These are phyloP conservation scores for Aspergillus incahuasiensis DNA, from an alignment of 495 filamentous ascomycete genomes.

Conservation along the genomic window DNA sequence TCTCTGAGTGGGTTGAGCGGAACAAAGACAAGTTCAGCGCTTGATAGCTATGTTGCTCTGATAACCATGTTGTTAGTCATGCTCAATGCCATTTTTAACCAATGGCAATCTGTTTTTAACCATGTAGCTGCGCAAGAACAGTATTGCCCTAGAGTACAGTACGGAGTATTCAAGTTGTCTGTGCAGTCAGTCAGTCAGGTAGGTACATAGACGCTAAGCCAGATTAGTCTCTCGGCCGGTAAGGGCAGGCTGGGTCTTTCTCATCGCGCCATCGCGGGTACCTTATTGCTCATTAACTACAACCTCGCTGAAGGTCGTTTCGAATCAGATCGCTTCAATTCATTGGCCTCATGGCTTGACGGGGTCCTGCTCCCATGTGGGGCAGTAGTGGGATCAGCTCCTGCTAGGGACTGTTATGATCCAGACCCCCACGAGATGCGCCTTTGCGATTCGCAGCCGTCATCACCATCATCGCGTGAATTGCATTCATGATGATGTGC, in stretches of 20 bases:
- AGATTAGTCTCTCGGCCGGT: conserved; percentile 9
- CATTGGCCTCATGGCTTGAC: background rate
- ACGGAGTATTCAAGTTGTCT: too few species aligned
- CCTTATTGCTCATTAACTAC: conserved; percentile 21
- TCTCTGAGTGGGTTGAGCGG: conserved; percentile 25
- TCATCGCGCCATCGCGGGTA: conserved; percentile 18
- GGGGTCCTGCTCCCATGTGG: background rate
- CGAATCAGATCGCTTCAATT: background rate
- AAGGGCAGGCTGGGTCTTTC: background rate
- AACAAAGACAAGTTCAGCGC: conserved; percentile 19
- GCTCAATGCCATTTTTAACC: background rate
- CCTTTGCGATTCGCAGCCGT: conserved; percentile 11
- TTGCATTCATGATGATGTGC: conserved; percentile 15
- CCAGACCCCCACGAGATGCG: conserved; percentile 6
- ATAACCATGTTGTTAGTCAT: background rate
- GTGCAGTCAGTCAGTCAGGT: background rate
- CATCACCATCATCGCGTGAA: conserved; percentile 17
- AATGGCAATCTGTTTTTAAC: background rate
- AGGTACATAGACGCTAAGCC: background rate
- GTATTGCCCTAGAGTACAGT: too few species aligned
- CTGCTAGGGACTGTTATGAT: background rate
- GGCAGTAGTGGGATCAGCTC: background rate
- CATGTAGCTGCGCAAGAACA: background rate
- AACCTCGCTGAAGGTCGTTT: background rate
- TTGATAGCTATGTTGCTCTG: background rate